phyloP scores from a whole-genome alignment of 169 alveolate genomes.

The Plasmodium vivax region DNA sequence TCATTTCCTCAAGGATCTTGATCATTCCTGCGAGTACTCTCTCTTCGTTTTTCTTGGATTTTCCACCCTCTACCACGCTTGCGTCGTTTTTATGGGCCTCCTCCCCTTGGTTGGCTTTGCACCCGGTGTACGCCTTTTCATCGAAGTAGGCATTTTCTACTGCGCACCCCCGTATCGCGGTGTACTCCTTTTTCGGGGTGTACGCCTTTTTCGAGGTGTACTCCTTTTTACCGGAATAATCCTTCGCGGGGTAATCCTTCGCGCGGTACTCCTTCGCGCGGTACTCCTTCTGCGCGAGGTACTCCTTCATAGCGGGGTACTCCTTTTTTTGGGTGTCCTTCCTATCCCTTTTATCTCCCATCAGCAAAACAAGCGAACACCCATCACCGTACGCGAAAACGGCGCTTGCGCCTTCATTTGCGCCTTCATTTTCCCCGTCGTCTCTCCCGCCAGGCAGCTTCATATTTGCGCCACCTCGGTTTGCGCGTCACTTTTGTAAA shows the following conservation, averaged over 20 bases:
- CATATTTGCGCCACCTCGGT: conserved; percentile 4
- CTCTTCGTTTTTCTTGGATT: neutral
- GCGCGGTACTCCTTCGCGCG: neutral
- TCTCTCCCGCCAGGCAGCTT: neutral
- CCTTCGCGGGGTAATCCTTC: neutral
- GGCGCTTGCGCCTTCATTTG: too few species aligned
- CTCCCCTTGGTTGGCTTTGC: neutral
- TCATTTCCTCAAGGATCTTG: neutral
- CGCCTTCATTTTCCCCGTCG: neutral
- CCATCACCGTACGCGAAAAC: conserved; percentile 26
- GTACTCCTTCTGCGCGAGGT: neutral
- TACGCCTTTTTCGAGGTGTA: neutral
- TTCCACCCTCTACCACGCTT: neutral
- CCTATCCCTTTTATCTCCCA: conserved; percentile 5
- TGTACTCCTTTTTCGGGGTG: neutral
- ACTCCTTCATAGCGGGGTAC: neutral
- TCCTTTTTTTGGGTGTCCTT: neutral
- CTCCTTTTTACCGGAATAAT: neutral
- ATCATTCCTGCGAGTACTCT: neutral
- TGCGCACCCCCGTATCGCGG: neutral
- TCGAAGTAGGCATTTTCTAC: neutral
- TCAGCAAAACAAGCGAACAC: conserved; percentile 66
- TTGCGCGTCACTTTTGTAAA: neutral
- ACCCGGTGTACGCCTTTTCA: neutral
- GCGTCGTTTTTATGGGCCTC: neutral